Base-by-base conservation (phyloP, 73 alveolate genomes). In the Paramecium pentaurelia region DNA sequence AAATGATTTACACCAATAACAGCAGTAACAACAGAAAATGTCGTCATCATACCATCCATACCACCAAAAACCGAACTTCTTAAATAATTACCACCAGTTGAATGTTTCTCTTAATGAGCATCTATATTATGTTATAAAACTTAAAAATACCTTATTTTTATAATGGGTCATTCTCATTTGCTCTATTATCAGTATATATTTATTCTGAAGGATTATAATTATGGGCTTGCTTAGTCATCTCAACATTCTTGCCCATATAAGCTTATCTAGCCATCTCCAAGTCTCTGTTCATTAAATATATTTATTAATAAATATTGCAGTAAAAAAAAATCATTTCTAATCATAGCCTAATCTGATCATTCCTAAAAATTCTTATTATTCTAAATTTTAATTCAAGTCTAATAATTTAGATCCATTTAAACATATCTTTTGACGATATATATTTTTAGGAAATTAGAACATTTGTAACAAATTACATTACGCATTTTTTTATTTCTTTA, bases 11-110 rank as follows among this genome's bases (percentile, higher is more conserved):
- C 87, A 0, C 87, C 87, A 14, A 73, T 40, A 11, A 73, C 87
- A 36, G 60, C 87, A 73, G 87, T 73, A 36, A 73, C 87, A 25
- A 89, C 86, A 6, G 94, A 71, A 60, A 71, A 89, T 22, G 94
- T 89, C 6, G 94, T 89, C 71, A 89, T 89, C 85, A 47, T 89
- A 9, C 94, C 94, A 89, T 89, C 94, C 80, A 89, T 71, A 27
- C 94, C 94, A 25, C 94, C 94, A 71, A 58, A 89, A 22, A 89
- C 94, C 2, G 94, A 84, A 89, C 92, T 71, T 83, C 88, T 71
- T 34, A 89, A 32, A 42, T 71, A 89, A 54, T 77, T 83, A 38
- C 92, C 94, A 6, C 92, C 86, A 4, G 70, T 71, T 4, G 86
- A 71, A 40, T 89, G 94, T 6, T 36, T 14, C 64, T 89, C 94